Conservation (phyloP, 495 filamentous ascomycete species). For the Trichoderma erinaceum region DNA sequence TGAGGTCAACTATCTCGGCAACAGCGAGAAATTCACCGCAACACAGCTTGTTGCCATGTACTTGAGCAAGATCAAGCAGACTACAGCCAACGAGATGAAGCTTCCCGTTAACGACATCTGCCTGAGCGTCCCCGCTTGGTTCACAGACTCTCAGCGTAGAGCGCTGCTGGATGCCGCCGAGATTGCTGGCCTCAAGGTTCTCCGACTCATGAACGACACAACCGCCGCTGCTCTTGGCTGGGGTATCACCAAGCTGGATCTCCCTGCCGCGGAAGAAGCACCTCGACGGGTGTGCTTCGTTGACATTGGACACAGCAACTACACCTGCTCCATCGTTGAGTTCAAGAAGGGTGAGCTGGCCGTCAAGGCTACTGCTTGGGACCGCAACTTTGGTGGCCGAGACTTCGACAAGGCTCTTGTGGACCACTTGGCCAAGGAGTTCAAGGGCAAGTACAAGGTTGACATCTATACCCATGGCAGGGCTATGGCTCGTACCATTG, state of each 20-base stretch:
- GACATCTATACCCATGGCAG: slow-evolving; percentile 85
- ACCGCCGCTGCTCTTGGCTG: slow-evolving; percentile 94
- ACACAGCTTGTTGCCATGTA: slow-evolving; percentile 93
- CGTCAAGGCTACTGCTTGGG: slow-evolving; percentile 87
- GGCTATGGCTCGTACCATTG: slow-evolving; percentile 76
- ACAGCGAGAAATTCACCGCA: slow-evolving; percentile 89
- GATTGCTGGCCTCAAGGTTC: slow-evolving; percentile 85
- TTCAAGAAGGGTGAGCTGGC: slow-evolving; percentile 95
- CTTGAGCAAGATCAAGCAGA: slow-evolving; percentile 87
- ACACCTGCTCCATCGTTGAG: slow-evolving; percentile 88
- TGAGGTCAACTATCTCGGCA: slow-evolving; percentile 86
- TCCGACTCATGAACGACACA: slow-evolving; percentile 96
- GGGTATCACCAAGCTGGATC: slow-evolving; percentile 94
- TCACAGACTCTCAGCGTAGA: slow-evolving; percentile 88
- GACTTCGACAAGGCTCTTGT: slow-evolving; percentile 93
- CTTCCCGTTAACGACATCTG: slow-evolving; percentile 93
- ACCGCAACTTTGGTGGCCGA: slow-evolving; percentile 95
- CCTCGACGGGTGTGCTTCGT: slow-evolving; percentile 85
- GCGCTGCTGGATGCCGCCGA: slow-evolving; percentile 87
- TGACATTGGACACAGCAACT: slow-evolving; percentile 95
- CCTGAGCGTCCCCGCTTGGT: slow-evolving; percentile 93
- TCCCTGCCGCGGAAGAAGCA: slow-evolving; percentile 85
- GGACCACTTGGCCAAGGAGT: slow-evolving; percentile 91
- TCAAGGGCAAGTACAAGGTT: slow-evolving; percentile 87
- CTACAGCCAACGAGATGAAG: slow-evolving; percentile 78